Evolutionary conservation across 345 rosid species (phyloP).

Genomic region (Populus euphratica): DNA sequence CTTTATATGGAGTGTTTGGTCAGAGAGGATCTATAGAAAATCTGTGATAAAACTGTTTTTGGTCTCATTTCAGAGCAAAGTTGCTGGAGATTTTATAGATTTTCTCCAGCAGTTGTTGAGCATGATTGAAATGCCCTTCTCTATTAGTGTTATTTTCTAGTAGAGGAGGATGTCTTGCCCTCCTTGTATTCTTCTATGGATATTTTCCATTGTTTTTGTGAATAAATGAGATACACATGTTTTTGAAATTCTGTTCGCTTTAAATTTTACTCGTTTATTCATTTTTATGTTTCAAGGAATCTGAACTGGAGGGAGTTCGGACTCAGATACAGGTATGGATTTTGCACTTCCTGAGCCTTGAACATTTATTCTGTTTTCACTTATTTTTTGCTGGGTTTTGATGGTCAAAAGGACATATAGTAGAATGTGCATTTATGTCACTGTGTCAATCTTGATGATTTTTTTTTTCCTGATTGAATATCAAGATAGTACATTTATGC

Average conservation of each 20-base stretch:
- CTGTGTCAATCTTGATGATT: not conserved
- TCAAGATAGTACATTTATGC: not conserved
- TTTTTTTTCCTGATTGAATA: not conserved
- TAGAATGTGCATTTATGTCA: not conserved
- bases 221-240: not conserved
- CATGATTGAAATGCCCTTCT: not conserved
- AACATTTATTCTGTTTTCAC: not conserved
- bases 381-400: constrained; percentile 1
- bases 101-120: not conserved
- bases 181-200: not conserved
- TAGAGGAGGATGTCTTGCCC: not conserved
- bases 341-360: not conserved
- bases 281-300: constrained; percentile 49
- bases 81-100: not conserved
- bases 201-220: not conserved
- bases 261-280: not conserved
- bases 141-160: not conserved
- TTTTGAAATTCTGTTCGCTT: not conserved
- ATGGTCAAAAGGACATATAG: not conserved
- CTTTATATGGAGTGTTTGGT: not conserved
- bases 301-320: constrained; percentile 75
- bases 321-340: constrained; percentile 73
- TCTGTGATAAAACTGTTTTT: not conserved
- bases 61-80: not conserved
- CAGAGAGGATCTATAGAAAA: not conserved